Conservation (phyloP, 2,329 filamentous ascomycete genomes). For the Lachnellula occidentalis region DNA sequence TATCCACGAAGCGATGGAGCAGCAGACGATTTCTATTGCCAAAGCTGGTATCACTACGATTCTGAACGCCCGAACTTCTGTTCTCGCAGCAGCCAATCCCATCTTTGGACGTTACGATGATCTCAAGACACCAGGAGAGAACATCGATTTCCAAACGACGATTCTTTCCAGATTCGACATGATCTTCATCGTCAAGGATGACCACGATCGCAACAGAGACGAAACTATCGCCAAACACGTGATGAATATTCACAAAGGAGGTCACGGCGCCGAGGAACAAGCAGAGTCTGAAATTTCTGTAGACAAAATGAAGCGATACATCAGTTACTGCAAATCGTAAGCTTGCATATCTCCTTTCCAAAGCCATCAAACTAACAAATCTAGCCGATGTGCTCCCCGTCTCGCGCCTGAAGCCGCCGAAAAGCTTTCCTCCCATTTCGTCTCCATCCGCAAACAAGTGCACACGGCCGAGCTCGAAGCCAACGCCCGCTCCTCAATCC, state of each 20-base stretch:
- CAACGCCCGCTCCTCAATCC: slow-evolving; percentile 86
- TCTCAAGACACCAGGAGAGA: slow-evolving; percentile 94
- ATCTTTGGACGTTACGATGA: slow-evolving; percentile 98
- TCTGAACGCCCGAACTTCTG: slow-evolving; percentile 89
- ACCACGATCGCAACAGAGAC: slow-evolving; percentile 84
- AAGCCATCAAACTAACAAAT: neutral
- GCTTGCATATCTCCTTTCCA: slow-evolving; percentile 32
- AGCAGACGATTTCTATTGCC: slow-evolving; percentile 98
- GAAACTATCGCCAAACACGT: slow-evolving; percentile 95
- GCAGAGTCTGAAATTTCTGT: slow-evolving; percentile 84
- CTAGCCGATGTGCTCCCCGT: slow-evolving; percentile 81
- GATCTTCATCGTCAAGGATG: slow-evolving; percentile 98
- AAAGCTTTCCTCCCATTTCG: slow-evolving; percentile 95
- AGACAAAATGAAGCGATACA: slow-evolving; percentile 95
- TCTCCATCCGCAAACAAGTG: slow-evolving; percentile 90
- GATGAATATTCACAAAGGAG: slow-evolving; percentile 95
- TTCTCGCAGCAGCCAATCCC: slow-evolving; percentile 91
- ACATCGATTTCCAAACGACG: slow-evolving; percentile 98
- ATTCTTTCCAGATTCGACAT: slow-evolving; percentile 98
- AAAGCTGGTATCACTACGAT: slow-evolving; percentile 99
- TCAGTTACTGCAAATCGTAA: slow-evolving; percentile 93
- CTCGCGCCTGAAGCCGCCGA: slow-evolving; percentile 87
- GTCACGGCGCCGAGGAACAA: slow-evolving; percentile 74
- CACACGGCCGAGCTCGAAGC: slow-evolving; percentile 86
- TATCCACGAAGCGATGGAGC: slow-evolving; percentile 99